These are phyloP conservation scores for Phytophthora multivora DNA, from an alignment of 352 stramenopile species.

Conservation along the genomic window DNA sequence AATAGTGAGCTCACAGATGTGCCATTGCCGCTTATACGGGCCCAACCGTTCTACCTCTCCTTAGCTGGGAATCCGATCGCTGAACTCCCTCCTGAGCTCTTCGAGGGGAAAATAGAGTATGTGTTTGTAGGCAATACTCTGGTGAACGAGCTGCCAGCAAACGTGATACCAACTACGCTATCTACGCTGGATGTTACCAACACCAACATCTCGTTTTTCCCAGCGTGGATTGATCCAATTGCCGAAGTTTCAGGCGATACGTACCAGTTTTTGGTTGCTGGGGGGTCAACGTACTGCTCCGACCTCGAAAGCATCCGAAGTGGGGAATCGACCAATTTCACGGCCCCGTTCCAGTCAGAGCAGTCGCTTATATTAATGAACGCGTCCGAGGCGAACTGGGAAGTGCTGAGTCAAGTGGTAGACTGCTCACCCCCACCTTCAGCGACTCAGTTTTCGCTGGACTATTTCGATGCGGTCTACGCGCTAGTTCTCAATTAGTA, in stretches of 20 bases:
- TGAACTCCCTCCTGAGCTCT: conserved; percentile 10
- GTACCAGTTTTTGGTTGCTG: background rate
- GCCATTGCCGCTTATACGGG: background rate
- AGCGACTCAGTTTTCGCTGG: conserved; percentile 7
- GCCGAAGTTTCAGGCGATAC: background rate
- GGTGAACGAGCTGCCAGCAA: conserved; percentile 7
- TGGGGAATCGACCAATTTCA: conserved; percentile 8
- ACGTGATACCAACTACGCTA: background rate
- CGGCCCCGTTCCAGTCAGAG: background rate
- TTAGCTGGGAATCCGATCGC: conserved; percentile 10
- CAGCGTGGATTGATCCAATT: conserved; percentile 20
- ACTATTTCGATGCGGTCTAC: conserved; percentile 7
- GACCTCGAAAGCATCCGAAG: conserved; percentile 13
- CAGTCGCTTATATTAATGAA: conserved; percentile 18
- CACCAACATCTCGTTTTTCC: conserved; percentile 20
- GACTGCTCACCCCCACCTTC: conserved; percentile 1
- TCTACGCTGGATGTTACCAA: conserved; percentile 6
- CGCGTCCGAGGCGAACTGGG: conserved; percentile 13
- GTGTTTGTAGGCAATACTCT: conserved; percentile 4
- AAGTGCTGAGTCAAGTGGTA: conserved; percentile 1
- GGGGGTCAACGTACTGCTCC: conserved; percentile 10
- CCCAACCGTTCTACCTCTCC: conserved; percentile 12
- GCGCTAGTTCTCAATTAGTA: background rate
- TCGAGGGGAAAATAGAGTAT: conserved; percentile 10
- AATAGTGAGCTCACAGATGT: conserved; percentile 13